Percentiles rank a stretch among this genome's conserved stretches.
phyloP scores from a whole-genome alignment of 192 early-diverging fungal species.

The Powellomyces hirtus region DNA sequence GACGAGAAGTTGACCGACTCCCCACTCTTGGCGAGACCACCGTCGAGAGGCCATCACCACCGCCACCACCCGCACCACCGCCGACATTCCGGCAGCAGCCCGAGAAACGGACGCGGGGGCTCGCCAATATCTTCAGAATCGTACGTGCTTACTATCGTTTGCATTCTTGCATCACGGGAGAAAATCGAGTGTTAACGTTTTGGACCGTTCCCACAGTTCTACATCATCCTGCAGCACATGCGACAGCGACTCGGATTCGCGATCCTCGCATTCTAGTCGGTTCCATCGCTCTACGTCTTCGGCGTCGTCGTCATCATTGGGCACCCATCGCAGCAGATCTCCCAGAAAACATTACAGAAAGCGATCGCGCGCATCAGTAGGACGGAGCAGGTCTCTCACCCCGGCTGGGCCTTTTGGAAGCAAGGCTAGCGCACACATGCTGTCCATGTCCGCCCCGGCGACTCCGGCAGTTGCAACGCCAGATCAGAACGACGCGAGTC shows the following conservation, averaged over 20 bases:
- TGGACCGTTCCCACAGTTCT: not conserved
- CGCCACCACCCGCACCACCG: not conserved
- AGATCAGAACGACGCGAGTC: slow-evolving; percentile 2
- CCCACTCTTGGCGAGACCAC: too few species aligned
- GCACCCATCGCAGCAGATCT: not conserved
- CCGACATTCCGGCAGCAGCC: too few species aligned
- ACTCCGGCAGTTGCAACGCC: not conserved
- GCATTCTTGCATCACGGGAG: too few species aligned
- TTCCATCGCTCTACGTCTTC: not conserved
- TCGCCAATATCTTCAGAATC: not conserved
- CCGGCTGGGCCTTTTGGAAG: not conserved
- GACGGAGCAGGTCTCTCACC: not conserved
- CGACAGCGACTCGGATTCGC: not conserved
- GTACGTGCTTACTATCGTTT: not conserved
- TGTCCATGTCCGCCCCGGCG: not conserved
- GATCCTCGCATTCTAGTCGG: not conserved
- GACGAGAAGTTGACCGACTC: too few species aligned
- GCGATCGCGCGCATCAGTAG: not conserved
- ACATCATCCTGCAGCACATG: not conserved
- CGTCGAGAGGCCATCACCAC: not conserved
- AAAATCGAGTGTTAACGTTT: too few species aligned
- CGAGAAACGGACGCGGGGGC: not conserved
- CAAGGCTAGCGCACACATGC: not conserved
- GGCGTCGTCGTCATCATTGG: not conserved
- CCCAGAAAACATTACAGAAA: not conserved